Conservation (phyloP, 1,284 basidiomycete genomes). For the Pulveroboletus sp. region DNA sequence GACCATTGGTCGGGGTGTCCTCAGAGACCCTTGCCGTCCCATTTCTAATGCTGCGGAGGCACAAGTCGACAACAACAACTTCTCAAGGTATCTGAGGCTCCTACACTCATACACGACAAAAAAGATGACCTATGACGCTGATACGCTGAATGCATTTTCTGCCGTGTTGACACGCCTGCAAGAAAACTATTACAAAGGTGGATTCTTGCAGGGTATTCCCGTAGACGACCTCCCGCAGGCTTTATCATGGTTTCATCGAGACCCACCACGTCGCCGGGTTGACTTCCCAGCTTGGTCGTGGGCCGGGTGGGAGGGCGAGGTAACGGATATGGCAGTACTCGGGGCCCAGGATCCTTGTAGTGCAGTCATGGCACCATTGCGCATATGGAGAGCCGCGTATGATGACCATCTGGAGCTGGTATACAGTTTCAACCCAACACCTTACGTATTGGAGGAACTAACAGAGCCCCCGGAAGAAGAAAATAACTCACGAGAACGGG, state of each 20-base stretch:
- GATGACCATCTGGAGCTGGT: background rate
- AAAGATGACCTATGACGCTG: slow-evolving; percentile 13
- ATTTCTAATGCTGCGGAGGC: background rate
- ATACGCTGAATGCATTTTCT: slow-evolving; percentile 19
- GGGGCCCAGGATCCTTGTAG: background rate
- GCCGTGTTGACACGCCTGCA: slow-evolving; percentile 10
- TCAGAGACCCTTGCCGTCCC: slow-evolving; percentile 14
- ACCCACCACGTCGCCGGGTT: background rate
- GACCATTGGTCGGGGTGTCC: slow-evolving; percentile 11
- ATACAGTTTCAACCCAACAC: slow-evolving; percentile 10
- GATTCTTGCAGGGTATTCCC: slow-evolving; percentile 21
- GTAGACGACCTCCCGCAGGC: slow-evolving; percentile 10
- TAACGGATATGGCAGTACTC: background rate
- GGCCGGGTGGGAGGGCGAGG: slow-evolving; percentile 13
- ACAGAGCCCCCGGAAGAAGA: background rate
- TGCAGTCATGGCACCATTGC: slow-evolving; percentile 5
- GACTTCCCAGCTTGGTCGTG: slow-evolving; percentile 19
- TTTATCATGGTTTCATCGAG: slow-evolving; percentile 14
- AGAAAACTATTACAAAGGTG: slow-evolving; percentile 1
- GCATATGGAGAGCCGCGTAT: slow-evolving; percentile 12
- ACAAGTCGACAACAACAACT: background rate
- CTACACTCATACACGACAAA: slow-evolving; percentile 8
- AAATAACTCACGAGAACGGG: background rate
- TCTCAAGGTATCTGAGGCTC: slow-evolving; percentile 7
- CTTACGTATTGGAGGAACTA: background rate